Evolutionary conservation across 805 yeast genomes (phyloP).

Genomic region (Teunomyces funiuensis): DNA sequence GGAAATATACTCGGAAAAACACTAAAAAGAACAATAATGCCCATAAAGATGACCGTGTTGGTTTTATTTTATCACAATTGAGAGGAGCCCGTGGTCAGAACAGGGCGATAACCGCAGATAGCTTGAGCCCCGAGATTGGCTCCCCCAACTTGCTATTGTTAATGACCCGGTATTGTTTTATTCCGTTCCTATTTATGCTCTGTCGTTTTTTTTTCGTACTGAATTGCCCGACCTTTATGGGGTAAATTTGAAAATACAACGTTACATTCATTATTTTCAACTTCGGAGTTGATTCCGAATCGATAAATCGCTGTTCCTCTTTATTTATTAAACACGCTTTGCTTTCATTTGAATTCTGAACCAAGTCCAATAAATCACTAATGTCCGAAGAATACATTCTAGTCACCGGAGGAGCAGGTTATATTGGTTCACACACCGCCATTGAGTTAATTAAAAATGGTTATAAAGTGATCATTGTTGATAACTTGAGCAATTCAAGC

Average conservation of each 20-base stretch:
- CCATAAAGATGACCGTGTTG: too few species aligned
- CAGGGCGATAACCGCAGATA: too few species aligned
- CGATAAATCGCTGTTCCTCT: neutral
- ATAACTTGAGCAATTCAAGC: constrained; percentile 66
- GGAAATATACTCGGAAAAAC: too few species aligned
- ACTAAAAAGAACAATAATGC: too few species aligned
- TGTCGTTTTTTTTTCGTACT: too few species aligned
- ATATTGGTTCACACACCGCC: constrained; percentile 81
- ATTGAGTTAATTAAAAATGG: constrained; percentile 62
- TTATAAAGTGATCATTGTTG: constrained; percentile 69
- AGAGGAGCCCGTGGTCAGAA: too few species aligned
- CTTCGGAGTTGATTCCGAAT: neutral
- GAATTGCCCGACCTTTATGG: constrained; percentile 1
- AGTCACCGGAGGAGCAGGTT: constrained; percentile 87
- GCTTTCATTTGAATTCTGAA: neutral
- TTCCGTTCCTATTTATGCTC: too few species aligned
- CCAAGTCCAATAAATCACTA: neutral
- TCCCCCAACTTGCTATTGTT: too few species aligned
- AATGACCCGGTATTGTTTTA: neutral
- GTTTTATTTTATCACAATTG: too few species aligned
- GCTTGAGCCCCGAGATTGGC: too few species aligned
- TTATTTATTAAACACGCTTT: neutral
- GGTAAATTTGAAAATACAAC: constrained; percentile 1
- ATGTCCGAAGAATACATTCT: constrained; percentile 41
- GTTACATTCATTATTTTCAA: neutral